These are phyloP conservation scores for Aphanomyces astaci DNA, from an alignment of 352 stramenopile species.

Conservation along the genomic window DNA sequence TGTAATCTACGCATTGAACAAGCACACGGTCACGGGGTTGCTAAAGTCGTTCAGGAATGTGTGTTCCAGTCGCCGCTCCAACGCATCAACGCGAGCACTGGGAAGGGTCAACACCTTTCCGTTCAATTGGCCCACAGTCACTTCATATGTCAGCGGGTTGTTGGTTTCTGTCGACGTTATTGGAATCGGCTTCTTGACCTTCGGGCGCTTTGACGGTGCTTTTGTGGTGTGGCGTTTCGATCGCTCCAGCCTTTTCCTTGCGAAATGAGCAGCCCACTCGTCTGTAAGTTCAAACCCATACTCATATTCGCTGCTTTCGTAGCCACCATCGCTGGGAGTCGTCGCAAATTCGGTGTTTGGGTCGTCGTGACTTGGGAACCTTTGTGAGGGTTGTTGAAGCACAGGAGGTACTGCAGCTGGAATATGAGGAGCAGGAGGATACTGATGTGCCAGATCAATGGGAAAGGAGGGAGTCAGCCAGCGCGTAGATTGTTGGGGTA, in stretches of 20 bases:
- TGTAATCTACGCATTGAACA: constrained; percentile 11
- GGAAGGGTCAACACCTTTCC: background rate
- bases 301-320: constrained; percentile 40
- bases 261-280: constrained; percentile 57
- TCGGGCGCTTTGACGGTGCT: background rate
- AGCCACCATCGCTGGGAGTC: background rate
- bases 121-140: background rate
- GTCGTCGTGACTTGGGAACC: background rate
- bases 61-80: constrained; percentile 18
- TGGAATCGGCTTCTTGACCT: background rate
- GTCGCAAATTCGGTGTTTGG: background rate
- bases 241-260: background rate
- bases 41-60: constrained; percentile 14
- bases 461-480: constrained; percentile 48
- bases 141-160: constrained; percentile 14
- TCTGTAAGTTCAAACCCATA: constrained; percentile 65
- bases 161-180: constrained; percentile 1
- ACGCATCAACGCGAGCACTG: constrained; percentile 10
- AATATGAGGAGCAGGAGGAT: background rate
- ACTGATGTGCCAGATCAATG: background rate
- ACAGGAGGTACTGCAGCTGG: background rate
- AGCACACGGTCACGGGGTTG: constrained; percentile 4
- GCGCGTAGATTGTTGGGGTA: constrained; percentile 31
- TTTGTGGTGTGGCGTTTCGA: constrained; percentile 16
- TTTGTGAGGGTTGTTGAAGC: too few species aligned